phyloP scores from a whole-genome alignment of 345 rosid species.

The Mercurialis annua region DNA sequence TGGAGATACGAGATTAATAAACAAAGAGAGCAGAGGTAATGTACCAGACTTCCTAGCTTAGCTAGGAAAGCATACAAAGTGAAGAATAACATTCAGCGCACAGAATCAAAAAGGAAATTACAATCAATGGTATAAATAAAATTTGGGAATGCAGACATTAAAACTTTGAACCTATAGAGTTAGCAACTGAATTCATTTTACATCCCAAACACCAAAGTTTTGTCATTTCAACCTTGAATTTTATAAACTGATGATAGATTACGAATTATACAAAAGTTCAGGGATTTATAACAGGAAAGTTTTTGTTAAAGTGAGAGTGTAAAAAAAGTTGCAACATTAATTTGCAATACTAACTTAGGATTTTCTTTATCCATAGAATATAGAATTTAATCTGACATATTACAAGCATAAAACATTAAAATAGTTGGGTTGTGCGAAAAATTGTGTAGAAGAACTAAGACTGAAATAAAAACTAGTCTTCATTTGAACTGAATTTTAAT shows the following conservation, averaged over 20 bases:
- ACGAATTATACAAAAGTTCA: no score
- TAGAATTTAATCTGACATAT: background rate
- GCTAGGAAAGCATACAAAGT: background rate
- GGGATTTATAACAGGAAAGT: no score
- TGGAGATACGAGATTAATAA: background rate
- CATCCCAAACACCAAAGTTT: background rate
- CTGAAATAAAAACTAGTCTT: background rate
- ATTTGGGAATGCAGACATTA: background rate
- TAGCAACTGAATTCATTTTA: background rate
- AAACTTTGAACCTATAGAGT: background rate
- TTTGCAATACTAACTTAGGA: background rate
- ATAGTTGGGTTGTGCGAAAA: background rate
- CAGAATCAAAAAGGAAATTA: background rate
- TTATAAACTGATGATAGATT: background rate
- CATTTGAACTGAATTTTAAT: no score
- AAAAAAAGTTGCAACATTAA: background rate
- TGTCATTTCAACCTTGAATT: background rate
- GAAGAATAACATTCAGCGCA: constrained; percentile 1
- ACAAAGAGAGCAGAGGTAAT: background rate
- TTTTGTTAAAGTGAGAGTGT: no score
- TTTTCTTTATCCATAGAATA: background rate
- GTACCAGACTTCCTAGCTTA: background rate
- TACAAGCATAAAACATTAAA: background rate
- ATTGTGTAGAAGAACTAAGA: background rate
- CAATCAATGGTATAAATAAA: background rate